A percentile compares a stretch with the other conserved stretches of the same genome.
phyloP scores from a whole-genome alignment of 2,329 filamentous ascomycete species.

The Elsinoe perseae region DNA sequence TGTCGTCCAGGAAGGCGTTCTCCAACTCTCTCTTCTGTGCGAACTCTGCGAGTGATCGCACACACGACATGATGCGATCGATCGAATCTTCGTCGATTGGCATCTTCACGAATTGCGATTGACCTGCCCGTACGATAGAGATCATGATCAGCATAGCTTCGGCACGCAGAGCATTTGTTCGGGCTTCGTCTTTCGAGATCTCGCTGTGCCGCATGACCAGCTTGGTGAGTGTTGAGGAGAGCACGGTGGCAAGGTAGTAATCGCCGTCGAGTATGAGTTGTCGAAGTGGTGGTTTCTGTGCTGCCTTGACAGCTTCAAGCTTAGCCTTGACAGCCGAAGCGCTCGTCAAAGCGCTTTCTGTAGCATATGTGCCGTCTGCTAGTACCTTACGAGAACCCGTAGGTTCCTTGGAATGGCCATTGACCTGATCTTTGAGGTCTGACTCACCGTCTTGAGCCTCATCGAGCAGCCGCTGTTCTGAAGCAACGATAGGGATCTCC shows the following conservation, averaged over 20 bases:
- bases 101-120: conserved; percentile 97
- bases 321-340: conserved; percentile 83
- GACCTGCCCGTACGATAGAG: conserved; percentile 92
- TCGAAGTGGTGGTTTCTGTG: conserved; percentile 88
- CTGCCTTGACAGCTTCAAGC: conserved; percentile 91
- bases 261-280: conserved; percentile 95
- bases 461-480: conserved; percentile 85
- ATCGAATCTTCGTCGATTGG: conserved; percentile 96
- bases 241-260: conserved; percentile 88
- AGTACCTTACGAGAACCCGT: conserved; percentile 85
- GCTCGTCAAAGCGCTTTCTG: conserved; percentile 90
- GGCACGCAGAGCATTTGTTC: conserved; percentile 87
- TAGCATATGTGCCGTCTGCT: conserved; percentile 94
- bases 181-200: conserved; percentile 74
- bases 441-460: conserved; percentile 60
- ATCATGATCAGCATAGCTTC: conserved; percentile 99
- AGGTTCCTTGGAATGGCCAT: conserved; percentile 73
- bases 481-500: conserved; percentile 93
- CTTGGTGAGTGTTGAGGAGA: conserved; percentile 94
- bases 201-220: conserved; percentile 96
- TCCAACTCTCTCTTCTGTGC: conserved; percentile 83
- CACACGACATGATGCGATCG: conserved; percentile 97
- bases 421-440: conserved; percentile 62
- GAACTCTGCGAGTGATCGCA: conserved; percentile 86
- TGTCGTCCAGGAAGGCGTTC: conserved; percentile 88